Evolutionary conservation across 2,329 filamentous ascomycete species (phyloP).

Genomic region (Ophiognomonia clavigignenti-juglandacearum): DNA sequence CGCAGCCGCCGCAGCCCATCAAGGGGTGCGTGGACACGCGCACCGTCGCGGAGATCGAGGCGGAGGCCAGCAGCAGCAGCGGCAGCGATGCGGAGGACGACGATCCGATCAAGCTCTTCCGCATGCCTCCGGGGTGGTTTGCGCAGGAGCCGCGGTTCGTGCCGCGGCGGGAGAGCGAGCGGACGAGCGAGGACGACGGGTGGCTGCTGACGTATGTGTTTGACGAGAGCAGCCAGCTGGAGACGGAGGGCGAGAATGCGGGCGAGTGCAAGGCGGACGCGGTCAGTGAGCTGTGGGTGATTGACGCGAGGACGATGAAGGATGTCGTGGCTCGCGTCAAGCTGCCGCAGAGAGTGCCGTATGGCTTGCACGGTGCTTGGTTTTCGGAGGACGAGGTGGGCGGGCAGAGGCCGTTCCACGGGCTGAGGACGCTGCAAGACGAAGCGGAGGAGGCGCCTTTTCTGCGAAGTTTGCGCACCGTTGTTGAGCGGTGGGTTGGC

Average conservation of each 20-base stretch:
- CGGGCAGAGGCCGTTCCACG: conserved; percentile 34
- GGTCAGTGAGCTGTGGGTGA: conserved; percentile 61
- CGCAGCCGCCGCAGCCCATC: conserved; percentile 39
- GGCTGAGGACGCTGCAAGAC: conserved; percentile 1
- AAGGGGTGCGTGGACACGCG: conserved; percentile 60
- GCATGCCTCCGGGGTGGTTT: conserved; percentile 55
- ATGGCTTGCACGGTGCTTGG: conserved; percentile 63
- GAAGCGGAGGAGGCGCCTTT: not conserved
- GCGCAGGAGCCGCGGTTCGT: conserved; percentile 67
- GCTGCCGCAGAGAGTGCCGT: conserved; percentile 64
- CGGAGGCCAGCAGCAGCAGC: no score
- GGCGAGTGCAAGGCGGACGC: conserved; percentile 41
- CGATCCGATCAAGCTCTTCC: conserved; percentile 59
- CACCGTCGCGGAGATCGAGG: conserved; percentile 46
- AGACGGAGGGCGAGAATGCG: conserved; percentile 40
- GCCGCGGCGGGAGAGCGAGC: conserved; percentile 29
- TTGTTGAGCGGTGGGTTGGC: conserved; percentile 10
- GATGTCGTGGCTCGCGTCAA: conserved; percentile 53
- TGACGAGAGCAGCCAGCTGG: conserved; percentile 61
- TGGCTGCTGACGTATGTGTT: conserved; percentile 67
- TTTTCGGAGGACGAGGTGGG: conserved; percentile 49
- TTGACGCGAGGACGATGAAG: conserved; percentile 59
- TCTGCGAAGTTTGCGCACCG: not conserved
- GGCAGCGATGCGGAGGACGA: conserved; percentile 32
- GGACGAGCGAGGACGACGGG: conserved; percentile 56